Percentiles rank a stretch among this genome's conserved stretches.
These are phyloP conservation scores for Chrysanthemum seticuspe DNA, from an alignment of 129 eudicot species.

Conservation along the genomic window DNA sequence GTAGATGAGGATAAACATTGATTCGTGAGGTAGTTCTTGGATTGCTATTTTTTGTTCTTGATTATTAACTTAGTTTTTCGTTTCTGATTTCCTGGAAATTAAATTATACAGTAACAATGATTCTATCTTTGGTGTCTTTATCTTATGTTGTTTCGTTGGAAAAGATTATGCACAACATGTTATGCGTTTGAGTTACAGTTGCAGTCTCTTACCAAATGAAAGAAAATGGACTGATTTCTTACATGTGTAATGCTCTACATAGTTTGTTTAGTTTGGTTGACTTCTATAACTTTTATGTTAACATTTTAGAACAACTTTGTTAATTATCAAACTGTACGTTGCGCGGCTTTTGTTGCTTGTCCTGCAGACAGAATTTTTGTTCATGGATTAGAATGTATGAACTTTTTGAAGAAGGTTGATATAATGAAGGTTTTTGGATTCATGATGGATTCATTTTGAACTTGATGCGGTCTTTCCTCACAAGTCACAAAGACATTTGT, in stretches of 20 bases:
- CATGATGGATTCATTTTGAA: too few species aligned
- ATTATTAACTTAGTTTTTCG: conserved; percentile 12
- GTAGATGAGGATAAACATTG: conserved; percentile 23
- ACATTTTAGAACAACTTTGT: too few species aligned
- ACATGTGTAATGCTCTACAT: neutral
- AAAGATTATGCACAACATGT: neutral
- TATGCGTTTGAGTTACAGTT: neutral
- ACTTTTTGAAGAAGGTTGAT: too few species aligned
- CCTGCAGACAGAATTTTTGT: too few species aligned
- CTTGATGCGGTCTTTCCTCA: too few species aligned
- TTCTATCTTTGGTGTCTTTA: neutral
- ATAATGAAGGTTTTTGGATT: too few species aligned
- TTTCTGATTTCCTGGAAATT: conserved; percentile 5
- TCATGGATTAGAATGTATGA: too few species aligned
- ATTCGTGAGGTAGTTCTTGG: conserved; percentile 25
- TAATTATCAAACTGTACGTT: too few species aligned
- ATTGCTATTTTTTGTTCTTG: conserved; percentile 13
- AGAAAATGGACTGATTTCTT: neutral
- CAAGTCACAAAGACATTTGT: too few species aligned
- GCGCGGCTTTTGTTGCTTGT: too few species aligned
- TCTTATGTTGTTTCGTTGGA: neutral
- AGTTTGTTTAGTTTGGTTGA: neutral
- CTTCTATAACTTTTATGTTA: too few species aligned
- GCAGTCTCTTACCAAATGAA: neutral
- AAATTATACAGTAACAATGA: conserved; percentile 12